Evolutionary conservation across 73 alveolate genomes (phyloP).

Genomic region (Blepharisma japonicum): DNA sequence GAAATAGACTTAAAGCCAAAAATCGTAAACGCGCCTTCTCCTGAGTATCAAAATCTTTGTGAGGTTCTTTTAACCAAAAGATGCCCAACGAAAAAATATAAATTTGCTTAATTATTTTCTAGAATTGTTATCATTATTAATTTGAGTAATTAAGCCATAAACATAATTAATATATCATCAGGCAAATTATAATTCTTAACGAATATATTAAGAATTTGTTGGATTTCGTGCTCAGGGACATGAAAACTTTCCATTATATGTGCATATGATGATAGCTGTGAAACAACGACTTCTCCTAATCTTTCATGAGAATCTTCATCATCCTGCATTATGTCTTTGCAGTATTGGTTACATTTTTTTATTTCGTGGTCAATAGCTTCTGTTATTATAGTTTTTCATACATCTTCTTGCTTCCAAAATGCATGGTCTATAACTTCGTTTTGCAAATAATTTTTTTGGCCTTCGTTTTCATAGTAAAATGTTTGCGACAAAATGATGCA

Average conservation of each 20-base stretch:
- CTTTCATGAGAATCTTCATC: constrained; percentile 6
- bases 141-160: too few relatives aligned
- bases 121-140: too few relatives aligned
- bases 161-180: too few relatives aligned
- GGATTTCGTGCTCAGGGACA: not conserved
- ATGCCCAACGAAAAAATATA: too few relatives aligned
- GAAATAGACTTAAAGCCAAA: too few relatives aligned
- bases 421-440: not conserved
- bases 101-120: too few relatives aligned
- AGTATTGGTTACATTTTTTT: not conserved
- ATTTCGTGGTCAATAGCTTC: constrained; percentile 5
- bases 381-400: not conserved
- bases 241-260: constrained; percentile 25
- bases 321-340: not conserved
- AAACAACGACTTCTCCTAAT: not conserved
- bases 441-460: constrained; percentile 5
- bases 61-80: too few relatives aligned
- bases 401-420: not conserved
- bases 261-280: constrained; percentile 8
- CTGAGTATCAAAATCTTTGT: too few relatives aligned
- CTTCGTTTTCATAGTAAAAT: constrained; percentile 17
- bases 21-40: too few relatives aligned
- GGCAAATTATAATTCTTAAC: not conserved
- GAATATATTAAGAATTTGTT: not conserved
- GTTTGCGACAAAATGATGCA: constrained; percentile 2